Evolutionary conservation across 805 yeast species (phyloP), one percentile per base, ranked within the genome.

Genomic region (Candida taoyuanica): DNA sequence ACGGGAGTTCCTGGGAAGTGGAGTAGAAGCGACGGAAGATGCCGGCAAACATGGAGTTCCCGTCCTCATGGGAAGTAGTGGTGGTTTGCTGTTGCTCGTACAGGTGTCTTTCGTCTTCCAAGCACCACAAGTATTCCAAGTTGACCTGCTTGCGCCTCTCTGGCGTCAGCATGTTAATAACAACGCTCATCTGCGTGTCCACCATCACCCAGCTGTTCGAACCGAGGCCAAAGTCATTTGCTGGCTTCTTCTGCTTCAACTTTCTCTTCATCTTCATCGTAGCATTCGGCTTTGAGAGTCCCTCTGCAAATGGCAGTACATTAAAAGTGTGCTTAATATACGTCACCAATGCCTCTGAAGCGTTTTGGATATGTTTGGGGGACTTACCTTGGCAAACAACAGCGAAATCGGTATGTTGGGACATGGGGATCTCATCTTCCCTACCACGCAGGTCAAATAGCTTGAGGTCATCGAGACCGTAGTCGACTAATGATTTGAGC

Each of bases 191-290:
- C 19, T 70, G 66, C 34, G 86, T 73, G 50, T 86, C 87, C 33
- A 88, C 66, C 73, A 85, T 76, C 17, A 85, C 77, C 98, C 98
- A 89, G 18, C 85, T 74, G 49, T 86, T 87, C 5, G 78, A 68
- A 16, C 51, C 56, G 5, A 62, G 46, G 13, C 85, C 83, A 50
- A 73, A 79, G 39, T 73, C 77, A 47, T 75, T 75, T 1, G 70
- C 67, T 0, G 78, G 70, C 36, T 71, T 65, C 13, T 72, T 71
- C 13, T 67, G 68, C 28, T 68, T 68, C 42, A 78, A 55, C 42
- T 85, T 62, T 37, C 75, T 71, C 40, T 67, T 71, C 40, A 67
- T 66, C 41, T 69, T 70, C 32, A 76, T 69, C 17, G 77, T 63
- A 18, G 71, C 70, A 28, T 78, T 76, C 7, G 74, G 64, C 25